These are phyloP conservation scores for Lentinus polychrous DNA, from an alignment of 1,284 basidiomycete species.

Conservation along the genomic window DNA sequence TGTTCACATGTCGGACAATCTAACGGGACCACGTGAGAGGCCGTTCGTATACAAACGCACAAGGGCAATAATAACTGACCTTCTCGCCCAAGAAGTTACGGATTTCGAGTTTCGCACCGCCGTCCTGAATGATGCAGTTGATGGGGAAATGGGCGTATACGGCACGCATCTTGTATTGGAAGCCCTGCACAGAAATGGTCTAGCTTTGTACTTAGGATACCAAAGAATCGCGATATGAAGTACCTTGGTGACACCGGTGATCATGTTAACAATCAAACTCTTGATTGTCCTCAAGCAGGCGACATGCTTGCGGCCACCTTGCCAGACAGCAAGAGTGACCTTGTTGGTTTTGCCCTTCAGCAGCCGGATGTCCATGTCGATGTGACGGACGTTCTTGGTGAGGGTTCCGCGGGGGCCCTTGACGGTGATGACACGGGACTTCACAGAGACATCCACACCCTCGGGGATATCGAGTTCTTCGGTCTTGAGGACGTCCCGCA, in stretches of 20 bases:
- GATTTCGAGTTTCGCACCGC: slow-evolving; percentile 82
- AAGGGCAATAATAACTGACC: slow-evolving; percentile 32
- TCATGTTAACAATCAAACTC: slow-evolving; percentile 95
- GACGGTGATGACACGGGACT: slow-evolving; percentile 86
- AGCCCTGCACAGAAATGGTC: slow-evolving; percentile 53
- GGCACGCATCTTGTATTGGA: slow-evolving; percentile 99
- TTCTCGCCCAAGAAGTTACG: slow-evolving; percentile 98
- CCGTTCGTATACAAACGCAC: not conserved
- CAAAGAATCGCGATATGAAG: slow-evolving; percentile 7
- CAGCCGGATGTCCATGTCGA: slow-evolving; percentile 94
- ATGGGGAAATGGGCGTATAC: slow-evolving; percentile 99
- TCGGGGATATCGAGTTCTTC: slow-evolving; percentile 92
- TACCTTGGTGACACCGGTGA: slow-evolving; percentile 93
- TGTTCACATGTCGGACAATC: slow-evolving; percentile 88
- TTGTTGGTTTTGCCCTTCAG: slow-evolving; percentile 67
- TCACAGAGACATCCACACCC: slow-evolving; percentile 78
- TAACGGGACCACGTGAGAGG: slow-evolving; percentile 24
- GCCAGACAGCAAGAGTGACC: slow-evolving; percentile 95
- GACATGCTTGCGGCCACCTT: slow-evolving; percentile 97
- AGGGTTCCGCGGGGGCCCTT: slow-evolving; percentile 87
- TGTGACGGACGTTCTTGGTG: slow-evolving; percentile 88
- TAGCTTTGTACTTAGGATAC: not conserved
- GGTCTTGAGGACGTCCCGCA: slow-evolving; percentile 89
- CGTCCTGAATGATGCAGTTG: slow-evolving; percentile 94
- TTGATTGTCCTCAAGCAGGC: slow-evolving; percentile 96